These are phyloP conservation scores for Neurospora sp. DNA, from an alignment of 495 filamentous ascomycete species.

Conservation along the genomic window DNA sequence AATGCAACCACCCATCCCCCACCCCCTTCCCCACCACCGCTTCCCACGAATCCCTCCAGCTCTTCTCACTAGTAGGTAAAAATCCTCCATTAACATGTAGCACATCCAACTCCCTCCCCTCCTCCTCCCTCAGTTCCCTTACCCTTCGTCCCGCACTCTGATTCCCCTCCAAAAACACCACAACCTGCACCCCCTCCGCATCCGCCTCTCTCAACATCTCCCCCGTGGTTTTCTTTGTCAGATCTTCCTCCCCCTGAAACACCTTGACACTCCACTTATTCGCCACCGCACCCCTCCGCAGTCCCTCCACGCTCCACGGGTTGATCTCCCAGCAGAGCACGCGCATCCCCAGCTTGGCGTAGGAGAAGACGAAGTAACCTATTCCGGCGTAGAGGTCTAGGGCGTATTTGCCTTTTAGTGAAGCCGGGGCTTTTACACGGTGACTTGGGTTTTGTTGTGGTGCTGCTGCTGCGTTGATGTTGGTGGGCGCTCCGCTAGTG, in stretches of 20 bases:
- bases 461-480: background rate
- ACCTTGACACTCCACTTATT: slow-evolving; percentile 57
- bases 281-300: slow-evolving; percentile 54
- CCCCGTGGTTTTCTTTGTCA: background rate
- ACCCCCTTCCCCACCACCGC: background rate
- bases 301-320: slow-evolving; percentile 75
- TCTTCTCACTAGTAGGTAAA: slow-evolving; percentile 54
- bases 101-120: slow-evolving; percentile 22
- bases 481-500: background rate
- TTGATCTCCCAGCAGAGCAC: slow-evolving; percentile 87
- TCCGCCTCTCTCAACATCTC: background rate
- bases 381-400: slow-evolving; percentile 88
- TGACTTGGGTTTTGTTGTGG: background rate
- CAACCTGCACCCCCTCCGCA: slow-evolving; percentile 29
- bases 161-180: slow-evolving; percentile 70
- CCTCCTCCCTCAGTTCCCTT: slow-evolving; percentile 5
- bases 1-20: slow-evolving; percentile 58
- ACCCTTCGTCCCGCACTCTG: slow-evolving; percentile 41
- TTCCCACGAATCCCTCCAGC: slow-evolving; percentile 57
- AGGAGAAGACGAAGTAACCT: slow-evolving; percentile 83
- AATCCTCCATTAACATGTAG: slow-evolving; percentile 75
- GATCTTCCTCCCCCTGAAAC: slow-evolving; percentile 21
- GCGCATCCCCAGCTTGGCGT: slow-evolving; percentile 58
- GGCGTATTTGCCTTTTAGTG: slow-evolving; percentile 29
- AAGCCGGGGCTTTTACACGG: background rate